Percentiles rank a stretch among this genome's conserved stretches.
Conservation (phyloP, 768 basidiomycete species). For the Erythrobasidium yunnanense region DNA sequence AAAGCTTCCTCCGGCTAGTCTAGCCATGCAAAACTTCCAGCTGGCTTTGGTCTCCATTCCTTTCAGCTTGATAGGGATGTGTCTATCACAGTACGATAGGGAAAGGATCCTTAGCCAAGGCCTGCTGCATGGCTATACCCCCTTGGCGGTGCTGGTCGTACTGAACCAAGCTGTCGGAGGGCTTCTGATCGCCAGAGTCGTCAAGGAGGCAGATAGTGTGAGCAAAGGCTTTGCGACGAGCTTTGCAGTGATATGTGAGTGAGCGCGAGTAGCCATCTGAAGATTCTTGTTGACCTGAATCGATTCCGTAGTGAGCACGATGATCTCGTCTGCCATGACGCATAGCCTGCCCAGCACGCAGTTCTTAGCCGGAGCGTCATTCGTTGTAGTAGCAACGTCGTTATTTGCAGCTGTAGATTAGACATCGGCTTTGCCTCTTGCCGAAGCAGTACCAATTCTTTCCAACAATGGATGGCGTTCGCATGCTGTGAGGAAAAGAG, state of each 20-base stretch:
- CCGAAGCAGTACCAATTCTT: too few species aligned
- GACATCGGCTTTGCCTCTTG: too few species aligned
- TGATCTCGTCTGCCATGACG: constrained; percentile 4
- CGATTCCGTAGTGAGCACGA: constrained; percentile 4
- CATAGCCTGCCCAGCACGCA: constrained; percentile 9
- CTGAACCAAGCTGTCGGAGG: constrained; percentile 36
- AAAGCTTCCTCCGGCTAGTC: not conserved
- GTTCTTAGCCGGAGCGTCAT: constrained; percentile 7
- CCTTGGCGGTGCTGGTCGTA: constrained; percentile 34
- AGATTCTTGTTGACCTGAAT: not conserved
- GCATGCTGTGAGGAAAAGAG: not conserved
- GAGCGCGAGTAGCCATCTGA: too few species aligned
- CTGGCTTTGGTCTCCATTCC: constrained; percentile 34
- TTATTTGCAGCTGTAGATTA: constrained; percentile 11
- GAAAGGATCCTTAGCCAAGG: not conserved
- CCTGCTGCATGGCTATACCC: constrained; percentile 24
- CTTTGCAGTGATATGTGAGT: constrained; percentile 34
- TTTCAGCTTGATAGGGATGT: constrained; percentile 31
- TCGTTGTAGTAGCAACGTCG: constrained; percentile 6
- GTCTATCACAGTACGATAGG: constrained; percentile 4
- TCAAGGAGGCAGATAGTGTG: constrained; percentile 34
- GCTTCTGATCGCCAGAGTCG: constrained; percentile 37
- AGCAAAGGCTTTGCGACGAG: constrained; percentile 38
- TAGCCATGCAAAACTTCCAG: constrained; percentile 33
- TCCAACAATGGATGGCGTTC: too few species aligned